Evolutionary conservation across 2,329 filamentous ascomycete species (phyloP).

Genomic region (Beauveria caledonica): DNA sequence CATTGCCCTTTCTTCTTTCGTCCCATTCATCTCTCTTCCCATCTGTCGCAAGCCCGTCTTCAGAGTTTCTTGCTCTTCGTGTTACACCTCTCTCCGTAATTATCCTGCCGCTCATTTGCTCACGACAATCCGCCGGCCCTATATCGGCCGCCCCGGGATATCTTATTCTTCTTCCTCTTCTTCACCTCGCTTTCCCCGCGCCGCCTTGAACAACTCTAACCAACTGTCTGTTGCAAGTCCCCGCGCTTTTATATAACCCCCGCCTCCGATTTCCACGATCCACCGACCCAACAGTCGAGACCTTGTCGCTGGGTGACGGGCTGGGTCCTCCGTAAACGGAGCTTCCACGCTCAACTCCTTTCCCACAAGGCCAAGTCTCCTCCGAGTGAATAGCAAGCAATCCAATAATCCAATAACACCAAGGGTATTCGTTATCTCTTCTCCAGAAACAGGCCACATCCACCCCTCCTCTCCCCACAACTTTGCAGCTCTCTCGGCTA

Average conservation of each 20-base stretch:
- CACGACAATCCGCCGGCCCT: slow-evolving; percentile 12
- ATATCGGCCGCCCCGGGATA: slow-evolving; percentile 1
- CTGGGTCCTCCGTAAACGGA: slow-evolving; percentile 9
- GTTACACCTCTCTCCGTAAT: slow-evolving; percentile 6
- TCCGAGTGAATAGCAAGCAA: background rate
- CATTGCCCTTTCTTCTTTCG: background rate
- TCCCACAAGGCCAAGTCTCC: background rate
- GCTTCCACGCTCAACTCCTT: background rate
- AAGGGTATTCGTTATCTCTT: slow-evolving; percentile 5
- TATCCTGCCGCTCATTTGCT: slow-evolving; percentile 6
- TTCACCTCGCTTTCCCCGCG: background rate
- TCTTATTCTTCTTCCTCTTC: background rate
- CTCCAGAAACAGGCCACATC: background rate
- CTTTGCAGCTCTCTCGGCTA: background rate
- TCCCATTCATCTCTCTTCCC: background rate
- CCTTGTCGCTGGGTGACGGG: background rate
- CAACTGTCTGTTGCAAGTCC: background rate
- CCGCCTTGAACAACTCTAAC: background rate
- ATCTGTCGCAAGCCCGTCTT: background rate
- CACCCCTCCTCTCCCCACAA: background rate
- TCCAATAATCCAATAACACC: slow-evolving; percentile 5
- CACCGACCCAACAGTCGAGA: background rate
- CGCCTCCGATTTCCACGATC: slow-evolving; percentile 4
- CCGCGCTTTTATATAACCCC: background rate
- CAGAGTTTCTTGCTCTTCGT: background rate